Percentiles rank a stretch among this genome's conserved stretches.
phyloP scores from a whole-genome alignment of 2,329 filamentous ascomycete species.

The Alternaria consortialis region DNA sequence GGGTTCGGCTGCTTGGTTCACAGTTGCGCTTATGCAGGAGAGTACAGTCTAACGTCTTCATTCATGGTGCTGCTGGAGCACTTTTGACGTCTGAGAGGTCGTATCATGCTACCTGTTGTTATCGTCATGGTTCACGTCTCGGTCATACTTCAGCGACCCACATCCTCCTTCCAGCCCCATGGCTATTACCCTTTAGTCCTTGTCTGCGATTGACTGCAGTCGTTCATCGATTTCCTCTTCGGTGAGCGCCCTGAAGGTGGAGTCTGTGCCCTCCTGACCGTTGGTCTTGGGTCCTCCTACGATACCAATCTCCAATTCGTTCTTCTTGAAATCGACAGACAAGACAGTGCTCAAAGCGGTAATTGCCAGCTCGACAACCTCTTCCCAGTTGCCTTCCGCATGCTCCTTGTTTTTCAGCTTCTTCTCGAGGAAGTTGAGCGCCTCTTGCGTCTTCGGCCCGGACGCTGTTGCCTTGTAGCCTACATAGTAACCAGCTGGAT shows the following conservation, averaged over 20 bases:
- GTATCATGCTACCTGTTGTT: slow-evolving; percentile 36
- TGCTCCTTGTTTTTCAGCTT: slow-evolving; percentile 99
- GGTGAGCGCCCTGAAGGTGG: slow-evolving; percentile 85
- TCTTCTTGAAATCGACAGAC: slow-evolving; percentile 99
- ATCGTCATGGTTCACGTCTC: slow-evolving; percentile 36
- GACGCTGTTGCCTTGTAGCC: slow-evolving; percentile 98
- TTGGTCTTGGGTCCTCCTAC: slow-evolving; percentile 86
- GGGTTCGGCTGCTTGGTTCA: slow-evolving; percentile 36
- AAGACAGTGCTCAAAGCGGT: slow-evolving; percentile 93
- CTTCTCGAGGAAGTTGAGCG: slow-evolving; percentile 98
- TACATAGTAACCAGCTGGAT: slow-evolving; percentile 96
- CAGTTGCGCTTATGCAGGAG: slow-evolving; percentile 46
- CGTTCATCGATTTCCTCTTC: slow-evolving; percentile 99
- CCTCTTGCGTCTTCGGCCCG: slow-evolving; percentile 98
- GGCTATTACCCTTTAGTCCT: slow-evolving; percentile 72
- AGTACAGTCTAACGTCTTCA: slow-evolving; percentile 43
- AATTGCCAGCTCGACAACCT: slow-evolving; percentile 97
- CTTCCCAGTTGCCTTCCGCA: slow-evolving; percentile 92
- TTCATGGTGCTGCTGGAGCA: slow-evolving; percentile 40
- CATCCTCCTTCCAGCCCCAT: slow-evolving; percentile 30
- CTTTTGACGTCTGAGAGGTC: slow-evolving; percentile 42
- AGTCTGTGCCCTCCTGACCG: slow-evolving; percentile 81
- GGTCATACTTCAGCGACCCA: slow-evolving; percentile 37
- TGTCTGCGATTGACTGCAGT: slow-evolving; percentile 97
- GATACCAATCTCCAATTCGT: slow-evolving; percentile 96